These are phyloP conservation scores for Fusarium pseudograminearum DNA, from an alignment of 2,329 filamentous ascomycete species.

Conservation along the genomic window DNA sequence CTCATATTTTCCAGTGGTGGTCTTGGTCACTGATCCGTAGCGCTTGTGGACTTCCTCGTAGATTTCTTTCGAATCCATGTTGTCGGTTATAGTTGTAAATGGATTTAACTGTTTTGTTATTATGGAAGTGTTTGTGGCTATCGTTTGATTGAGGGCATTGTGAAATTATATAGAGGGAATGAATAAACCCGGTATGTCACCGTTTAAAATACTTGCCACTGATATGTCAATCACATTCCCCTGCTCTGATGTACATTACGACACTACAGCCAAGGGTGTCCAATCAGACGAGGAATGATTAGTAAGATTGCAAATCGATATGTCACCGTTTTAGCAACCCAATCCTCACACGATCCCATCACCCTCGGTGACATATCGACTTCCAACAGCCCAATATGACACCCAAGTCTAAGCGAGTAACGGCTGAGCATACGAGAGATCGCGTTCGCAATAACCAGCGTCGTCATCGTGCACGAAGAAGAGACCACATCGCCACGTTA, in stretches of 20 bases:
- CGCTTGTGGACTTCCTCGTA: slow-evolving; percentile 2
- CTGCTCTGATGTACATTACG: not conserved
- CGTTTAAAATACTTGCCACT: not conserved
- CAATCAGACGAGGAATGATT: not conserved
- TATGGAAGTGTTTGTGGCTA: no score
- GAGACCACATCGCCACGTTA: not conserved
- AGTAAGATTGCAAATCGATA: not conserved
- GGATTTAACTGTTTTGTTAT: no score
- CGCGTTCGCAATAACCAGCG: not conserved
- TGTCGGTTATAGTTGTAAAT: not conserved
- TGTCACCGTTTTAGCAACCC: not conserved
- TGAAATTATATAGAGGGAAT: not conserved
- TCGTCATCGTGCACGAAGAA: slow-evolving; percentile 3
- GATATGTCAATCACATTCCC: not conserved
- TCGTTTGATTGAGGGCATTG: accelerated
- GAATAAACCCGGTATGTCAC: not conserved
- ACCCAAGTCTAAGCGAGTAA: not conserved
- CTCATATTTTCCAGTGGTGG: not conserved
- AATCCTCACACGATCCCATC: no score
- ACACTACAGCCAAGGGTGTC: no score
- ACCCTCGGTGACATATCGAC: not conserved
- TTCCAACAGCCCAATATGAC: not conserved
- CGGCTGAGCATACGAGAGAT: not conserved
- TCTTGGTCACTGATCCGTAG: not conserved
- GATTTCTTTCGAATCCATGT: not conserved